A percentile compares a stretch with the other conserved stretches of the same genome.
Conservation (phyloP, 768 basidiomycete species). For the Boletus subparvulus region DNA sequence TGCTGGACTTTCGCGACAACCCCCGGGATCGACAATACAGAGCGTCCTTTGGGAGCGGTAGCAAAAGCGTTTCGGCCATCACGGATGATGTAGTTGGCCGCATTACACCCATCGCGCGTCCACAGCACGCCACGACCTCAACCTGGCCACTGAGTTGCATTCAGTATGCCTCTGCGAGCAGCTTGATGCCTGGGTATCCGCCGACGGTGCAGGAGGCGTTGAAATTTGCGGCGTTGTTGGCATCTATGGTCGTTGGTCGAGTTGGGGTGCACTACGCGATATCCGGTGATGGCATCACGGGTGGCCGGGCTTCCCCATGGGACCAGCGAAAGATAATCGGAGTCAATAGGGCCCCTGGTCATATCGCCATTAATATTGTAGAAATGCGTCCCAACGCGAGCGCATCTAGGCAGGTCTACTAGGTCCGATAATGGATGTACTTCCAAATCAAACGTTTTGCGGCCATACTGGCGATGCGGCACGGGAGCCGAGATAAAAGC, state of each 20-base stretch:
- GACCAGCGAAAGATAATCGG: conserved; percentile 16
- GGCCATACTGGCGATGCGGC: neutral
- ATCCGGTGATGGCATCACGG: conserved; percentile 22
- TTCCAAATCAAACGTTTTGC: no score
- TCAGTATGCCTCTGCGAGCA: conserved; percentile 1
- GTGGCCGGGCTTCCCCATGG: conserved; percentile 45
- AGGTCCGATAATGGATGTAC: neutral
- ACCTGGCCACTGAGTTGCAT: conserved; percentile 18
- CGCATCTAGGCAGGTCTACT: conserved; percentile 16
- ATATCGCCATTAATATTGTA: neutral
- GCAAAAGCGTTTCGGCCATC: conserved; percentile 20
- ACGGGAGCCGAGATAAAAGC: neutral
- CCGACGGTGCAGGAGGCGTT: conserved; percentile 51
- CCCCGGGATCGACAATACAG: conserved; percentile 27
- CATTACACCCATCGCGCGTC: conserved; percentile 19
- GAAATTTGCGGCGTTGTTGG: conserved; percentile 49
- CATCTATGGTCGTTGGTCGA: conserved; percentile 41
- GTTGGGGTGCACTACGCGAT: conserved; percentile 28
- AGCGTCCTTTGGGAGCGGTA: conserved; percentile 1
- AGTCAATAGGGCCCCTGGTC: neutral
- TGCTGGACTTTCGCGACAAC: conserved; percentile 40
- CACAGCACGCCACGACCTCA: neutral
- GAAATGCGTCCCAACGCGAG: neutral
- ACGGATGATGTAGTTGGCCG: conserved; percentile 17
- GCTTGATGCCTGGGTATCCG: conserved; percentile 24